phyloP scores from a whole-genome alignment of 306 rosid genomes.

The Inga laurina region DNA sequence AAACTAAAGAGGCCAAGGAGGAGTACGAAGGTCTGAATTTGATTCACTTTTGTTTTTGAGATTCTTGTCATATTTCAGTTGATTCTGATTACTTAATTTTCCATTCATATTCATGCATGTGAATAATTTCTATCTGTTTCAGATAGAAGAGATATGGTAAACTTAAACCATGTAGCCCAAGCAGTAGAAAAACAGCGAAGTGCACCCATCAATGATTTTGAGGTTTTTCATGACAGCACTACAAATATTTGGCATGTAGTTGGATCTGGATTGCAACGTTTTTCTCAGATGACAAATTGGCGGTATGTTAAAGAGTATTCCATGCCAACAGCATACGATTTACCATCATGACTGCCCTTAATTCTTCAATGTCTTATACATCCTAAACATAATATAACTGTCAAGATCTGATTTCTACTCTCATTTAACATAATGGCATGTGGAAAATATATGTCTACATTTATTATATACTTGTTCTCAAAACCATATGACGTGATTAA shows the following conservation, averaged over 20 bases:
- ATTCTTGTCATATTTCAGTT: conserved; percentile 11
- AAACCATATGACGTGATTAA: conserved; percentile 8
- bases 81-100: not conserved
- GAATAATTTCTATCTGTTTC: conserved; percentile 44
- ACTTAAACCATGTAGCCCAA: conserved; percentile 74
- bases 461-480: not conserved
- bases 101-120: conserved; percentile 16
- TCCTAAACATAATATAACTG: conserved; percentile 22
- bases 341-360: not conserved
- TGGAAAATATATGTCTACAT: conserved; percentile 10
- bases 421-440: conserved; percentile 15
- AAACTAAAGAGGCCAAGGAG: conserved; percentile 51
- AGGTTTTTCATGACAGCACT: conserved; percentile 60
- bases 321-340: not conserved
- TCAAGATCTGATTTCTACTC: conserved; percentile 25
- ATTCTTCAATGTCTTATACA: not conserved
- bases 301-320: conserved; percentile 56
- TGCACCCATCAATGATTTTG: conserved; percentile 81
- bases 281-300: conserved; percentile 98
- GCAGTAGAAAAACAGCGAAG: conserved; percentile 69
- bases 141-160: conserved; percentile 47
- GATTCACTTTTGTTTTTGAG: conserved; percentile 18
- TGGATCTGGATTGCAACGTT: conserved; percentile 91
- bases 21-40: conserved; percentile 55
- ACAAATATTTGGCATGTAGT: conserved; percentile 73